A percentile compares a stretch with the other conserved stretches of the same genome.
Conservation (phyloP, 176 grass and related monocot genomes). For the Saccharum officinarum region DNA sequence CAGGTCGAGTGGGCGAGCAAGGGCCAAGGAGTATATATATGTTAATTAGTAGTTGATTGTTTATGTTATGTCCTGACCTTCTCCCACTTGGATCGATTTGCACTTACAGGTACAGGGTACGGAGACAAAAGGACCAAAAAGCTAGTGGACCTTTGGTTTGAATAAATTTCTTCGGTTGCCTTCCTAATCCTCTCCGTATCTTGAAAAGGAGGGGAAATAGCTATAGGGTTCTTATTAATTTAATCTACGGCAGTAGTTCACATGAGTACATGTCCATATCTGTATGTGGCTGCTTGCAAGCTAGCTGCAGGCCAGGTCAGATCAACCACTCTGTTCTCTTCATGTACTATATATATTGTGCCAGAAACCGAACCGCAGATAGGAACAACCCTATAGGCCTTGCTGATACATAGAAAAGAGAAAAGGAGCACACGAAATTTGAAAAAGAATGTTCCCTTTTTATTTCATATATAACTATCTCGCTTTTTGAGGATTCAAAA, state of each 20-base stretch:
- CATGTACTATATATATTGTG: neutral
- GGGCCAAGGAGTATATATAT: neutral
- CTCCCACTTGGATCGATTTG: constrained; percentile 22
- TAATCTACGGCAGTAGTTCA: neutral
- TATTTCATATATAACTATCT: too few species aligned
- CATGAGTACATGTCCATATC: neutral
- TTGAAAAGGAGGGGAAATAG: constrained; percentile 21
- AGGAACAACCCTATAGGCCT: neutral
- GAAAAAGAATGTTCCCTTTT: neutral
- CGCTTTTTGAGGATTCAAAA: too few species aligned
- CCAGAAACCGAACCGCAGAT: neutral
- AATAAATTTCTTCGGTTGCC: neutral
- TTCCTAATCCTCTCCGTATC: constrained; percentile 33
- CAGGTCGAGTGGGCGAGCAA: neutral
- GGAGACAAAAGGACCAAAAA: constrained; percentile 7
- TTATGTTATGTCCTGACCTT: neutral
- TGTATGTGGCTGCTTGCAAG: constrained; percentile 4
- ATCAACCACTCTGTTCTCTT: constrained; percentile 22
- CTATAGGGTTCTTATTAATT: neutral
- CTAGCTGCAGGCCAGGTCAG: neutral
- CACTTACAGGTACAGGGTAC: constrained; percentile 18
- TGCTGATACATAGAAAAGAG: neutral
- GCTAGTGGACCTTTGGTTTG: constrained; percentile 15
- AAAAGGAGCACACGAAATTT: neutral
- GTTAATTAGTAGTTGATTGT: neutral